Conservation (phyloP, 805 yeast genomes). For the Candida qinlingensis region DNA sequence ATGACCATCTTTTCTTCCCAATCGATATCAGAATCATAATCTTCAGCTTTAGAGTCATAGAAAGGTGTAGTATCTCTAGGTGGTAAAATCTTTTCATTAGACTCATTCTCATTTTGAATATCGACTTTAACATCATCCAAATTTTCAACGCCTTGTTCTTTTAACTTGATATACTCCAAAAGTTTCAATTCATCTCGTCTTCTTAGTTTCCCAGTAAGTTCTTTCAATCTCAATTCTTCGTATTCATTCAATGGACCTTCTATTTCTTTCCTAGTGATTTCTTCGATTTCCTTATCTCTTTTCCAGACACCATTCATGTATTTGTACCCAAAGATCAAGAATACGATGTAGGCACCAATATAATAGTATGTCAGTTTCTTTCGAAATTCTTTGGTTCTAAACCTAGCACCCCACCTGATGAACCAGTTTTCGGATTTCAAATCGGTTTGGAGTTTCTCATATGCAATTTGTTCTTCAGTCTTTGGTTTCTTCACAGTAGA, state of each 20-base stretch:
- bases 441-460: constrained; percentile 28
- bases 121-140: constrained; percentile 29
- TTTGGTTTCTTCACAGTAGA: constrained; percentile 17
- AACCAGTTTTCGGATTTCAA: constrained; percentile 31
- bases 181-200: constrained; percentile 59
- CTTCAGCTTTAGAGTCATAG: constrained; percentile 71
- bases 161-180: constrained; percentile 52
- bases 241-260: constrained; percentile 44
- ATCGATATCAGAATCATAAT: constrained; percentile 76
- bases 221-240: constrained; percentile 57
- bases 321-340: constrained; percentile 53
- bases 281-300: constrained; percentile 56
- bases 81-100: constrained; percentile 45
- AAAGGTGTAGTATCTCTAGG: constrained; percentile 78
- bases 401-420: constrained; percentile 48
- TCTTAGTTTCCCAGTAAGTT: constrained; percentile 53
- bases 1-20: constrained; percentile 40
- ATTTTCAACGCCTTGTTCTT: constrained; percentile 28
- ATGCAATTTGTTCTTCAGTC: constrained; percentile 29
- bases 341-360: constrained; percentile 51
- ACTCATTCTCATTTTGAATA: constrained; percentile 28
- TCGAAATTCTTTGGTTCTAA: constrained; percentile 51
- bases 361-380: constrained; percentile 60
- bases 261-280: constrained; percentile 34
- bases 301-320: constrained; percentile 62